phyloP scores from a whole-genome alignment of 2,329 filamentous ascomycete species.

The Thyridium curvatum region DNA sequence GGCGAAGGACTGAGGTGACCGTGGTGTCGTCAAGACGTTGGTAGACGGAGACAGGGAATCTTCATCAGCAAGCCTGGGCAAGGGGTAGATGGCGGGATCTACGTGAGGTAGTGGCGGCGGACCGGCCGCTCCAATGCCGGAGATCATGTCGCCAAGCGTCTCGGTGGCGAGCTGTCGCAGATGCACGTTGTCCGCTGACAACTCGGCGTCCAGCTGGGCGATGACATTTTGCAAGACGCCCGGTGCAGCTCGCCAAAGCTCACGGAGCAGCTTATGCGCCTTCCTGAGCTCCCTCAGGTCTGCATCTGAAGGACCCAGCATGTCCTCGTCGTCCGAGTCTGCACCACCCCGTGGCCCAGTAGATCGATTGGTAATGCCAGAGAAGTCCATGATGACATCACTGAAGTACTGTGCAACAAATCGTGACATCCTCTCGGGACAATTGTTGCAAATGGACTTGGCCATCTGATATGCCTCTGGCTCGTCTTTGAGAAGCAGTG shows the following conservation, averaged over 20 bases:
- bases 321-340: conserved; percentile 58
- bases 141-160: conserved; percentile 89
- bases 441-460: conserved; percentile 84
- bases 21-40: conserved; percentile 70
- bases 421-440: conserved; percentile 88
- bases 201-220: conserved; percentile 85
- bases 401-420: conserved; percentile 96
- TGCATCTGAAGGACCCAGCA: conserved; percentile 61
- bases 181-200: conserved; percentile 83
- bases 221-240: conserved; percentile 87
- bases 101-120: conserved; percentile 66
- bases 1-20: conserved; percentile 83
- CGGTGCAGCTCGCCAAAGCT: conserved; percentile 89
- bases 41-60: conserved; percentile 38
- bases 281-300: conserved; percentile 85
- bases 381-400: conserved; percentile 89
- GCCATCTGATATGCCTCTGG: conserved; percentile 95
- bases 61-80: conserved; percentile 58
- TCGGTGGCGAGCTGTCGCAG: conserved; percentile 85
- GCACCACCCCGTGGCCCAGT: conserved; percentile 54
- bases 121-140: conserved; percentile 87
- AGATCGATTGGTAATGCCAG: conserved; percentile 42
- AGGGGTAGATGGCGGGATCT: conserved; percentile 82
- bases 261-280: conserved; percentile 81
- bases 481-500: conserved; percentile 77